Conservation (phyloP, 75 land plant genomes). For the Picea sitchensis region DNA sequence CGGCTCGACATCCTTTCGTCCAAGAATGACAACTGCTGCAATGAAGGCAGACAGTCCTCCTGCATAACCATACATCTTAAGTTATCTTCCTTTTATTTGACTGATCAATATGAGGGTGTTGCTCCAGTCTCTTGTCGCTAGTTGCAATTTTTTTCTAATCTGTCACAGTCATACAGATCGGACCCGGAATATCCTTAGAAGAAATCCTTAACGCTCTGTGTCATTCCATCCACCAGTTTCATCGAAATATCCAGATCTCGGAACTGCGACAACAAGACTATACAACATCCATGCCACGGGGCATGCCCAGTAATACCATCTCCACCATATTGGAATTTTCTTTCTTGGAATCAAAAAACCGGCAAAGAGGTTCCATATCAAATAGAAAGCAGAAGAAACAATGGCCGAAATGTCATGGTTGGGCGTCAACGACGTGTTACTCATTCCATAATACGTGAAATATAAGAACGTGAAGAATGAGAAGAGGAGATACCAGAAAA, state of each 20-base stretch:
- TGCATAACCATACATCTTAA: too few relatives aligned
- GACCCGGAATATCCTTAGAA: constrained; percentile 44
- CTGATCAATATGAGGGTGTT: too few relatives aligned
- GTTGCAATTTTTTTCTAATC: too few relatives aligned
- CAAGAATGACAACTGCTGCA: too few relatives aligned
- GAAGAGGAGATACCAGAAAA: constrained; percentile 58
- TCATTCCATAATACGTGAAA: constrained; percentile 97
- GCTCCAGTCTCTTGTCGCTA: too few relatives aligned
- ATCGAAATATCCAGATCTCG: constrained; percentile 32
- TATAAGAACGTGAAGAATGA: constrained; percentile 68
- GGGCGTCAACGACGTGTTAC: constrained; percentile 76
- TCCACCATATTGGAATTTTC: background rate
- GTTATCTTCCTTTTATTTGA: too few relatives aligned
- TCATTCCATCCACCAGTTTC: constrained; percentile 10
- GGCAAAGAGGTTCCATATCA: constrained; percentile 79
- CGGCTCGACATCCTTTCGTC: too few relatives aligned
- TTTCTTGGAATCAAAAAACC: constrained; percentile 77
- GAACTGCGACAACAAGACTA: constrained; percentile 63
- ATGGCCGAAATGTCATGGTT: constrained; percentile 76
- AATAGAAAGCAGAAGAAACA: constrained; percentile 62
- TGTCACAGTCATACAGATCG: background rate
- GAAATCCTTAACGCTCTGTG: constrained; percentile 32
- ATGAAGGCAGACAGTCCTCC: too few relatives aligned
- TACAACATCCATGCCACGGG: constrained; percentile 77
- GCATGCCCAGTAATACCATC: background rate